Percentiles rank a stretch among this genome's conserved stretches.
Conservation (phyloP, 2,329 filamentous ascomycete species). For the Penicillium sp. region DNA sequence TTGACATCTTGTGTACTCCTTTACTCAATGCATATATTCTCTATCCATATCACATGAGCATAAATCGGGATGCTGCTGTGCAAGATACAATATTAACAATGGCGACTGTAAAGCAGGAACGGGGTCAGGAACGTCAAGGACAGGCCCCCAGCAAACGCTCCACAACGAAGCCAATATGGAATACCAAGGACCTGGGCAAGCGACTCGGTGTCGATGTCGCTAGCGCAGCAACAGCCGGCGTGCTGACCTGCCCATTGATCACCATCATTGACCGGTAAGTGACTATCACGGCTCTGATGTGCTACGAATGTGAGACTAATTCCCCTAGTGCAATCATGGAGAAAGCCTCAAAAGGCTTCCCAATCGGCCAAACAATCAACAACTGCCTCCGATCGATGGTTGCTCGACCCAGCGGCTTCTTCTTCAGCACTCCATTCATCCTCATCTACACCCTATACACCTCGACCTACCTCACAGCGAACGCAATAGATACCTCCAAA, state of each 20-base stretch:
- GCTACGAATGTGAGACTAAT: not conserved
- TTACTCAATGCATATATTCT: not conserved
- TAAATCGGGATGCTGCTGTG: conserved; percentile 30
- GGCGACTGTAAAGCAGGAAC: conserved; percentile 15
- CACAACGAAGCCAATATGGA: conserved; percentile 53
- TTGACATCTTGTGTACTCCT: not conserved
- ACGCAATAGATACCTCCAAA: conserved; percentile 76
- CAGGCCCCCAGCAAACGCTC: conserved; percentile 5
- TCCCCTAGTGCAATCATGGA: conserved; percentile 46
- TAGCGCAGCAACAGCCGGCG: conserved; percentile 69
- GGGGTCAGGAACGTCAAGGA: conserved; percentile 11
- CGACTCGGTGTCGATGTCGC: conserved; percentile 66
- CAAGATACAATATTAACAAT: conserved; percentile 22
- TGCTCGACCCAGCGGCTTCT: conserved; percentile 41
- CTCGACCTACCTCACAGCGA: conserved; percentile 86
- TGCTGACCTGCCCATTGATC: conserved; percentile 77
- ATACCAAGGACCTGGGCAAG: conserved; percentile 67
- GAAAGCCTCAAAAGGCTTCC: conserved; percentile 45
- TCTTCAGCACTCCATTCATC: conserved; percentile 48
- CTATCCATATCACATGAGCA: conserved; percentile 13
- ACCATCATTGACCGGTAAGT: conserved; percentile 79
- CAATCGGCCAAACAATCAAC: conserved; percentile 41
- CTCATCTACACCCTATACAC: conserved; percentile 67
- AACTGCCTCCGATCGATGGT: conserved; percentile 40
- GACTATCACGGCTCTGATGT: not conserved